Percentiles rank a stretch among this genome's conserved stretches.
These are phyloP conservation scores for Aspergillus sp. DNA, from an alignment of 2,329 filamentous ascomycete genomes.

Conservation along the genomic window DNA sequence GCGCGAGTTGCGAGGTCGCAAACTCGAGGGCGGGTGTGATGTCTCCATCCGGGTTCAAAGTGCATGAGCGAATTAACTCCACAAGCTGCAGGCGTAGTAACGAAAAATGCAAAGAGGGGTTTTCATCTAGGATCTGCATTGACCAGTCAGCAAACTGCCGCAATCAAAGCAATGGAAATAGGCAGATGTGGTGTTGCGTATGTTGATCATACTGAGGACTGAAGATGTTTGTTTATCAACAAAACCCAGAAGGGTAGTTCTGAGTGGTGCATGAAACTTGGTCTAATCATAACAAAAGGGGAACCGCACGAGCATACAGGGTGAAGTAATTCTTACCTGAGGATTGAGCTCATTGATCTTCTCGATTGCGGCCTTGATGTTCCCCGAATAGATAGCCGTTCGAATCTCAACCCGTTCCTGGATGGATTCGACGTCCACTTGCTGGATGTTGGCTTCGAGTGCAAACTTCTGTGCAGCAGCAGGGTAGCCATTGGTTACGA, in stretches of 20 bases:
- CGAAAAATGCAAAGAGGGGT: slow-evolving; percentile 83
- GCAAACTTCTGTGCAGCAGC: slow-evolving; percentile 91
- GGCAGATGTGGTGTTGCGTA: slow-evolving; percentile 19
- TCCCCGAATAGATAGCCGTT: slow-evolving; percentile 78
- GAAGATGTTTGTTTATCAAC: slow-evolving; percentile 82
- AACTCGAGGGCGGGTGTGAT: slow-evolving; percentile 81
- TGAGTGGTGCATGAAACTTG: slow-evolving; percentile 99
- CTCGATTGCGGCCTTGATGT: slow-evolving; percentile 82
- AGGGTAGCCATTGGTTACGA: slow-evolving; percentile 93
- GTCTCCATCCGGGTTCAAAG: slow-evolving; percentile 64
- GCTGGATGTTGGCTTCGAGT: slow-evolving; percentile 82
- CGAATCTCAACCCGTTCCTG: slow-evolving; percentile 78
- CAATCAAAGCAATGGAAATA: slow-evolving; percentile 12
- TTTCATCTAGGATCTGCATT: slow-evolving; percentile 76
- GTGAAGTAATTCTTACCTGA: slow-evolving; percentile 65
- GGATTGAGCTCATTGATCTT: slow-evolving; percentile 86
- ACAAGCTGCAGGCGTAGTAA: slow-evolving; percentile 88
- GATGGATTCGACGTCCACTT: slow-evolving; percentile 72
- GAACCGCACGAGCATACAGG: slow-evolving; percentile 5
- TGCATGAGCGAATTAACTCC: slow-evolving; percentile 82
- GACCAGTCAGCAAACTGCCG: slow-evolving; percentile 24
- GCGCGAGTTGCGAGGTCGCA: slow-evolving; percentile 81
- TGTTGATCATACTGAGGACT: slow-evolving; percentile 81
- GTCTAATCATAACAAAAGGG: slow-evolving; percentile 81
- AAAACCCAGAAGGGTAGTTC: slow-evolving; percentile 73